These are phyloP conservation scores for Pistacia integerrima DNA, from an alignment of 345 rosid genomes.

Conservation along the genomic window DNA sequence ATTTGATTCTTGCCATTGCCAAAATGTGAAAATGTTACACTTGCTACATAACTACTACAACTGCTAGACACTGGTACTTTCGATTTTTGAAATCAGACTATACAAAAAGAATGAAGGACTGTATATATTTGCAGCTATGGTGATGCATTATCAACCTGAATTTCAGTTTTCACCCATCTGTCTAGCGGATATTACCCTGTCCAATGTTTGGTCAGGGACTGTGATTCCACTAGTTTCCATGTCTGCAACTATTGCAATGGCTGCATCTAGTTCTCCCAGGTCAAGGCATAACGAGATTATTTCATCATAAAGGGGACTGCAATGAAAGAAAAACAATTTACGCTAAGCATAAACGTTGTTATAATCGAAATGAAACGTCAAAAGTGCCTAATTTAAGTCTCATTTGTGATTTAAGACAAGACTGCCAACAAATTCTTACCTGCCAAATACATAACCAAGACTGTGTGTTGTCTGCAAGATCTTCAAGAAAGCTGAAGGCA, in stretches of 20 bases:
- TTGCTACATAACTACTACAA: neutral
- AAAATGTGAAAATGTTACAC: neutral
- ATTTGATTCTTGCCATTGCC: too few relatives aligned
- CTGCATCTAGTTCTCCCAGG: slow-evolving; percentile 88
- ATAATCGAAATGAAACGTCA: neutral
- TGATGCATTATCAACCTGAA: slow-evolving; percentile 20
- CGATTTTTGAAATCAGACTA: neutral
- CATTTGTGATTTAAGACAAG: neutral
- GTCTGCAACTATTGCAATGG: slow-evolving; percentile 87
- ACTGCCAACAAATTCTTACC: slow-evolving; percentile 40
- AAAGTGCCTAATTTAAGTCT: neutral
- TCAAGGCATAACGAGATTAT: slow-evolving; percentile 75
- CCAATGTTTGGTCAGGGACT: slow-evolving; percentile 70
- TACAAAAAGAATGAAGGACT: neutral
- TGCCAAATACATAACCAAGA: slow-evolving; percentile 79
- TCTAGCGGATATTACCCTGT: slow-evolving; percentile 73
- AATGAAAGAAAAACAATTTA: slow-evolving; percentile 17
- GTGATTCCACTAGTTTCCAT: slow-evolving; percentile 74
- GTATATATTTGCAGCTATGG: slow-evolving; percentile 17
- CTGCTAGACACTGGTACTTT: neutral
- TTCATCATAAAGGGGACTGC: slow-evolving; percentile 89
- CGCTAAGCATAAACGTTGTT: neutral
- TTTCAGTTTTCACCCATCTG: slow-evolving; percentile 51
- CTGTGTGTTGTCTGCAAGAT: slow-evolving; percentile 79
- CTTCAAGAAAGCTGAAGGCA: slow-evolving; percentile 88